Percentiles rank a stretch among this genome's conserved stretches.
phyloP scores from a whole-genome alignment of 352 stramenopile species.

The Pythium vanterpoolii region DNA sequence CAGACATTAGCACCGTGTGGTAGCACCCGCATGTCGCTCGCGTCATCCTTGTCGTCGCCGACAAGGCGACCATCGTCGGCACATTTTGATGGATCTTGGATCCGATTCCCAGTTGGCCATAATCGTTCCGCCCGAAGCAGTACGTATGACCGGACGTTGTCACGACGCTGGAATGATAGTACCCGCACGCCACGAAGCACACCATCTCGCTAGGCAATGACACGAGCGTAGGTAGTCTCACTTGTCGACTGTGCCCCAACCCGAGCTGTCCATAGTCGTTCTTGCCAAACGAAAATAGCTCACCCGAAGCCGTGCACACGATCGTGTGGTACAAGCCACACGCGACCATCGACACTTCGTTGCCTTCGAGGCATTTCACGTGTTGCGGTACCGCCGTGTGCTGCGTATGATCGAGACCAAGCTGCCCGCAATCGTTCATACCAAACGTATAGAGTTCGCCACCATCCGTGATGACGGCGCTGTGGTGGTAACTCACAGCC shows the following conservation, averaged over 20 bases:
- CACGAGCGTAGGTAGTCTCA: slow-evolving; percentile 67
- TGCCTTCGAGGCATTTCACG: slow-evolving; percentile 71
- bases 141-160: slow-evolving; percentile 60
- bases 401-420: slow-evolving; percentile 80
- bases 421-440: slow-evolving; percentile 88
- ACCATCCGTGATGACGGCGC: slow-evolving; percentile 63
- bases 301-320: slow-evolving; percentile 61
- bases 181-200: slow-evolving; percentile 81
- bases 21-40: slow-evolving; percentile 83
- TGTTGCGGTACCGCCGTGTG: slow-evolving; percentile 68
- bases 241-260: slow-evolving; percentile 68
- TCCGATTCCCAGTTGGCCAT: slow-evolving; percentile 83
- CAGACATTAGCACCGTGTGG: slow-evolving; percentile 79
- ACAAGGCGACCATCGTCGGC: slow-evolving; percentile 64
- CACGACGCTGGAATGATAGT: slow-evolving; percentile 83
- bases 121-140: slow-evolving; percentile 86
- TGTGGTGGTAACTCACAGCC: slow-evolving; percentile 86
- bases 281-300: slow-evolving; percentile 80
- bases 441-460: slow-evolving; percentile 86
- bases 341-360: slow-evolving; percentile 71
- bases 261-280: slow-evolving; percentile 88
- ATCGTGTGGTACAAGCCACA: slow-evolving; percentile 86
- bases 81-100: slow-evolving; percentile 83
- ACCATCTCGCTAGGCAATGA: slow-evolving; percentile 64
- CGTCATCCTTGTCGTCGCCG: slow-evolving; percentile 65